Conservation (phyloP, 1,139 yeast species). For the Yamadazyma conglobata region DNA sequence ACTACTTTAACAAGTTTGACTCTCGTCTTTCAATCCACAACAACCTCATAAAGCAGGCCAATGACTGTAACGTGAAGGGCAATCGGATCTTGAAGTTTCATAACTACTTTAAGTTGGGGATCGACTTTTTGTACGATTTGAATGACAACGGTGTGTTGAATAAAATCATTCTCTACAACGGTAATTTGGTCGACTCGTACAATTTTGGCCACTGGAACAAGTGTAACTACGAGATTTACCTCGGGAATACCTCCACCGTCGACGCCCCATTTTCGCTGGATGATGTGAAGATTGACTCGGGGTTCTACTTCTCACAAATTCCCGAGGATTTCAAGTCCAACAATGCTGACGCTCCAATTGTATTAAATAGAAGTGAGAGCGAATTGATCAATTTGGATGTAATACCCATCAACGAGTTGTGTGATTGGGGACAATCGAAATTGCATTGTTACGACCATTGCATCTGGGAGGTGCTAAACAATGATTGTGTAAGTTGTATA, state of each 20-base stretch:
- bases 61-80: slow-evolving; percentile 5
- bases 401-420: slow-evolving; percentile 17
- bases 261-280: slow-evolving; percentile 11
- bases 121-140: slow-evolving; percentile 51
- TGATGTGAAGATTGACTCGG: slow-evolving; percentile 20
- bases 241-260: slow-evolving; percentile 8
- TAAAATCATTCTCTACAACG: slow-evolving; percentile 43
- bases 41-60: slow-evolving; percentile 16
- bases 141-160: slow-evolving; percentile 27
- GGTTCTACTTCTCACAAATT: slow-evolving; percentile 33
- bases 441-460: slow-evolving; percentile 43
- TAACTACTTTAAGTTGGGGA: slow-evolving; percentile 52
- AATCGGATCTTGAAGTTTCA: slow-evolving; percentile 38
- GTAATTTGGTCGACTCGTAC: slow-evolving; percentile 44
- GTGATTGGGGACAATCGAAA: slow-evolving; percentile 53
- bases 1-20: slow-evolving; percentile 46
- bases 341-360: slow-evolving; percentile 32
- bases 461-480: slow-evolving; percentile 52
- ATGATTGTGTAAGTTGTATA: slow-evolving; percentile 15
- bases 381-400: slow-evolving; percentile 41
- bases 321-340: slow-evolving; percentile 16
- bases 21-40: slow-evolving; percentile 42
- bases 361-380: slow-evolving; percentile 49
- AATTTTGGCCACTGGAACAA: slow-evolving; percentile 51
- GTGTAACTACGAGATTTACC: slow-evolving; percentile 36